These are phyloP conservation scores for Massarina eburnea DNA, from an alignment of 2,329 filamentous ascomycete species.

Conservation along the genomic window DNA sequence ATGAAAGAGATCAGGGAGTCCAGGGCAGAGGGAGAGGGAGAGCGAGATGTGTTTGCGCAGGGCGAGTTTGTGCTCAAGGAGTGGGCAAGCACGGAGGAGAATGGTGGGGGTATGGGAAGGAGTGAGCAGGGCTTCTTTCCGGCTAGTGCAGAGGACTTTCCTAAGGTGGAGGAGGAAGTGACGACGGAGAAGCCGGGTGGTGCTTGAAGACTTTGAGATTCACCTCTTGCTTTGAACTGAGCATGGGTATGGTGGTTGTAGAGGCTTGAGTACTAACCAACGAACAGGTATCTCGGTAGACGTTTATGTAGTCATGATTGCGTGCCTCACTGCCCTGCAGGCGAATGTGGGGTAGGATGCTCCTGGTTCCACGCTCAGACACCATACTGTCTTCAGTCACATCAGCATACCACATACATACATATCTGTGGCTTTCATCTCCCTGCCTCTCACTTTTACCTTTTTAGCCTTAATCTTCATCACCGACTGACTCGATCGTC, in stretches of 20 bases:
- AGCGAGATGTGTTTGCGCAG: constrained; percentile 32
- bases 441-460: too few species aligned
- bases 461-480: too few species aligned
- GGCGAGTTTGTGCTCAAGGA: constrained; percentile 44
- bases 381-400: too few species aligned
- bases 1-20: constrained; percentile 46
- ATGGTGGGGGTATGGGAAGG: constrained; percentile 54
- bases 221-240: not conserved
- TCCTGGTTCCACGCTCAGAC: too few species aligned
- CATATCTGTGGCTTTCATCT: too few species aligned
- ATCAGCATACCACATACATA: too few species aligned
- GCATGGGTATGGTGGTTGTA: not conserved
- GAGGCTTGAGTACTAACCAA: too few species aligned
- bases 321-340: too few species aligned
- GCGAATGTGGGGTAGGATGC: too few species aligned
- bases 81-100: constrained; percentile 51
- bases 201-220: not conserved
- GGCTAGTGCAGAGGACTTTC: constrained; percentile 29
- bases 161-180: constrained; percentile 17
- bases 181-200: constrained; percentile 6
- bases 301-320: too few species aligned
- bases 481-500: too few species aligned
- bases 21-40: constrained; percentile 47
- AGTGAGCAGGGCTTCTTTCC: constrained; percentile 45
- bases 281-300: too few species aligned